A percentile compares a stretch with the other conserved stretches of the same genome.
phyloP scores from a whole-genome alignment of 192 early-diverging fungal genomes.

The Chytriomyces sp. region DNA sequence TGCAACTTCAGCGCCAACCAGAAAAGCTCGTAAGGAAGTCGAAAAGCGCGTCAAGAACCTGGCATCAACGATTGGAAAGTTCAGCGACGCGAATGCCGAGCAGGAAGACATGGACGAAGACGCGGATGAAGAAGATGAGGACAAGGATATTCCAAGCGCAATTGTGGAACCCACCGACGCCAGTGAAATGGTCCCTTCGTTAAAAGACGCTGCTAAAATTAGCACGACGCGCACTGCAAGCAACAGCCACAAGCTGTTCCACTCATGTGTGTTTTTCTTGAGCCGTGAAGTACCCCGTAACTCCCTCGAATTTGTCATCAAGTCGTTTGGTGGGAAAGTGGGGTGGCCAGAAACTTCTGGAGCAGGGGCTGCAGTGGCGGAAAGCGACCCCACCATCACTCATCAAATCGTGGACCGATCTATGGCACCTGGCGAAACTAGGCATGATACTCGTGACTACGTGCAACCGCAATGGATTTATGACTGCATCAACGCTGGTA shows the following conservation, averaged over 20 bases:
- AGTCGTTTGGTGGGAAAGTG: slow-evolving; percentile 85
- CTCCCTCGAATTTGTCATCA: slow-evolving; percentile 90
- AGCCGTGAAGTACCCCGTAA: slow-evolving; percentile 94
- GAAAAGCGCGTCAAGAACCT: slow-evolving; percentile 55
- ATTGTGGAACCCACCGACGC: slow-evolving; percentile 41
- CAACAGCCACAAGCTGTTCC: slow-evolving; percentile 57
- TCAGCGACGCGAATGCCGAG: not conserved
- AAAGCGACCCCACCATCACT: slow-evolving; percentile 82
- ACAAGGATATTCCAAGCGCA: slow-evolving; percentile 42
- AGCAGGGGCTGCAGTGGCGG: slow-evolving; percentile 76
- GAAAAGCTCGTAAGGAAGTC: slow-evolving; percentile 54
- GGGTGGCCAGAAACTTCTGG: slow-evolving; percentile 86
- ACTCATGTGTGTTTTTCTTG: slow-evolving; percentile 75
- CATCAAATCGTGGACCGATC: slow-evolving; percentile 91
- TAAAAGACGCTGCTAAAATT: slow-evolving; percentile 54
- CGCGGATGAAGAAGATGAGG: slow-evolving; percentile 47
- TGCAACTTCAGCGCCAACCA: not conserved
- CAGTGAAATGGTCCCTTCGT: slow-evolving; percentile 26
- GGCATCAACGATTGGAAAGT: slow-evolving; percentile 41
- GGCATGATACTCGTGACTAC: slow-evolving; percentile 63
- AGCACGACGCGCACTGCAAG: not conserved
- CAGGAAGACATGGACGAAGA: slow-evolving; percentile 36
- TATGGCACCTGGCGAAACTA: not conserved
- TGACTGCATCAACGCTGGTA: slow-evolving; percentile 88
- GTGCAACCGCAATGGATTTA: slow-evolving; percentile 98